Evolutionary conservation across 306 rosid genomes (phyloP).

Genomic region (Bauhinia variegata): DNA sequence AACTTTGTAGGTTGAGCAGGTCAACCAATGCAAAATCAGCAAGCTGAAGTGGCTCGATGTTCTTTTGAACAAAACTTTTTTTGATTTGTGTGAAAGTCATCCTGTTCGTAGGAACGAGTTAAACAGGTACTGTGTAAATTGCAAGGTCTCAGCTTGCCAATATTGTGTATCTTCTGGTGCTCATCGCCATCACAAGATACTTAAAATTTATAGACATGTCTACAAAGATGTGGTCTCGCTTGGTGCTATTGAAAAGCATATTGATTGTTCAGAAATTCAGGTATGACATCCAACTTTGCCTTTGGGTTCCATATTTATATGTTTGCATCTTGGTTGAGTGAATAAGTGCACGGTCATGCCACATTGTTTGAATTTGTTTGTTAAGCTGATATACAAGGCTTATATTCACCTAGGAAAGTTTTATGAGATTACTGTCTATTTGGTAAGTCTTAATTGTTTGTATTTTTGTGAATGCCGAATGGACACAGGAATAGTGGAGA

Average conservation of each 20-base stretch:
- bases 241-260: constrained; percentile 40
- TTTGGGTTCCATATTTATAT: constrained; percentile 1
- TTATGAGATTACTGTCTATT: neutral
- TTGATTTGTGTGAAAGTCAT: constrained; percentile 39
- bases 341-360: neutral
- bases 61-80: constrained; percentile 39
- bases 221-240: constrained; percentile 52
- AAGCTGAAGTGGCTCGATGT: constrained; percentile 50
- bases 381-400: constrained; percentile 17
- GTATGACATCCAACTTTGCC: constrained; percentile 31
- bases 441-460: neutral
- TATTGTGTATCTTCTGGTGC: constrained; percentile 39
- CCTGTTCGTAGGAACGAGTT: constrained; percentile 35
- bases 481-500: constrained; percentile 5
- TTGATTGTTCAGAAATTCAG: constrained; percentile 60
- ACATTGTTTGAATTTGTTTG: constrained; percentile 17
- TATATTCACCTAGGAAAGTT: constrained; percentile 8
- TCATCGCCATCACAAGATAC: constrained; percentile 47
- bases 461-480: constrained; percentile 17
- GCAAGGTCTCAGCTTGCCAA: constrained; percentile 46
- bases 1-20: constrained; percentile 38
- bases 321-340: neutral
- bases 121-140: constrained; percentile 51
- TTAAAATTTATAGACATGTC: constrained; percentile 48
- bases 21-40: neutral